A percentile compares a stretch with the other conserved stretches of the same genome.
Evolutionary conservation across 768 basidiomycete genomes (phyloP).

Genomic region (Hypholoma sublateritium): DNA sequence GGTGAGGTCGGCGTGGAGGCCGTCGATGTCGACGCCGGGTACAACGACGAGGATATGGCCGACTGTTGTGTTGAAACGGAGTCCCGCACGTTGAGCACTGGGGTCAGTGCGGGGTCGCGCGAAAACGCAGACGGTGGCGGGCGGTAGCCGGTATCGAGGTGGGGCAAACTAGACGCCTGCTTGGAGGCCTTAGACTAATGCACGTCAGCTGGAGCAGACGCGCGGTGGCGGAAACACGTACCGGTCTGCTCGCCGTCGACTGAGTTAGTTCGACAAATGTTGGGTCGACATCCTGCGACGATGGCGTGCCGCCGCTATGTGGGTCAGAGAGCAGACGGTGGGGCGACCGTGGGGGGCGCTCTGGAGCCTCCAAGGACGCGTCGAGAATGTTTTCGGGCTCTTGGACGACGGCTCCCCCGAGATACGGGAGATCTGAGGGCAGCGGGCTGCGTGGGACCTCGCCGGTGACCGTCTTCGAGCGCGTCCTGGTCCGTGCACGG

Average conservation of each 20-base stretch:
- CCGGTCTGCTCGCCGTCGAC: slow-evolving; percentile 29
- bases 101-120: slow-evolving; percentile 45
- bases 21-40: slow-evolving; percentile 71
- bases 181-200: slow-evolving; percentile 33
- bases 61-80: slow-evolving; percentile 66
- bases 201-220: slow-evolving; percentile 12
- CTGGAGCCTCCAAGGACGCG: slow-evolving; percentile 14
- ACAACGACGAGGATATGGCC: slow-evolving; percentile 71
- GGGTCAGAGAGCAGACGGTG: slow-evolving; percentile 17
- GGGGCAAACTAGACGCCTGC: slow-evolving; percentile 29
- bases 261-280: slow-evolving; percentile 29
- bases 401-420: slow-evolving; percentile 23
- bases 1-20: slow-evolving; percentile 61
- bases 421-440: slow-evolving; percentile 34
- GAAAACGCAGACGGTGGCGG: slow-evolving; percentile 49
- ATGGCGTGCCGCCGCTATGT: slow-evolving; percentile 25
- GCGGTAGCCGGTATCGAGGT: slow-evolving; percentile 31
- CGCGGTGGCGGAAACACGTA: slow-evolving; percentile 27
- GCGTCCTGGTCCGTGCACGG: slow-evolving; percentile 51
- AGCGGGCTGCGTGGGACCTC: slow-evolving; percentile 22
- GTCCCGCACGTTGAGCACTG: slow-evolving; percentile 46
- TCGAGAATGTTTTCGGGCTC: slow-evolving; percentile 21
- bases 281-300: slow-evolving; percentile 24
- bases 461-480: slow-evolving; percentile 51
- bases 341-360: slow-evolving; percentile 29